Evolutionary conservation across 306 rosid species (phyloP).

Genomic region (Dalbergia cochinchinensis): DNA sequence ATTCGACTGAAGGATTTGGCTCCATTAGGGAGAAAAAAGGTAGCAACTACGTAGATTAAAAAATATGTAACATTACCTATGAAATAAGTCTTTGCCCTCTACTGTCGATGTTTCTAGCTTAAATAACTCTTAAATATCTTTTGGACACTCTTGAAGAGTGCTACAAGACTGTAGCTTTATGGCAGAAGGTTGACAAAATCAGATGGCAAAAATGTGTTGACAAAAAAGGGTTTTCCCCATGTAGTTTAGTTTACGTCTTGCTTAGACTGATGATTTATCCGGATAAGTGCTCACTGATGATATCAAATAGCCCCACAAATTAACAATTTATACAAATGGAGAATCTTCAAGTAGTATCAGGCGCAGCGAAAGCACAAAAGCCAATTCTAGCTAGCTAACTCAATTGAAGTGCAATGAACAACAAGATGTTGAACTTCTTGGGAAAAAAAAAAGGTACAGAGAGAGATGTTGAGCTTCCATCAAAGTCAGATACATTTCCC

Average conservation of each 20-base stretch:
- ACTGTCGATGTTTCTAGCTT: not conserved
- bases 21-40: too few species aligned
- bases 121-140: too few species aligned
- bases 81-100: too few species aligned
- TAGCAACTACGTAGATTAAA: not conserved
- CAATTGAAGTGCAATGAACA: constrained; percentile 52
- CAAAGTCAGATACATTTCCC: constrained; percentile 18
- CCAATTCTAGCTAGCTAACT: constrained; percentile 40
- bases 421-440: constrained; percentile 71
- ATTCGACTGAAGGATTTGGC: too few species aligned
- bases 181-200: not conserved
- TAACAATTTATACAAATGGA: constrained; percentile 43
- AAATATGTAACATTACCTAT: not conserved
- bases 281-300: not conserved
- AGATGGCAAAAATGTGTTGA: constrained; percentile 15
- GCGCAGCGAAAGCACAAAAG: constrained; percentile 47
- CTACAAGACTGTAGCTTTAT: not conserved
- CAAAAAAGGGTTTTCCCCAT: not conserved
- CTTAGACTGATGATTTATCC: constrained; percentile 24
- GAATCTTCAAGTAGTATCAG: constrained; percentile 25
- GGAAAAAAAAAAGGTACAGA: constrained; percentile 36
- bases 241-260: not conserved
- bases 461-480: constrained; percentile 38
- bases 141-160: too few species aligned
- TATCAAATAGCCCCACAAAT: constrained; percentile 18